These are phyloP conservation scores for Halophytophthora polymorphica DNA, from an alignment of 352 stramenopile genomes.

Conservation along the genomic window DNA sequence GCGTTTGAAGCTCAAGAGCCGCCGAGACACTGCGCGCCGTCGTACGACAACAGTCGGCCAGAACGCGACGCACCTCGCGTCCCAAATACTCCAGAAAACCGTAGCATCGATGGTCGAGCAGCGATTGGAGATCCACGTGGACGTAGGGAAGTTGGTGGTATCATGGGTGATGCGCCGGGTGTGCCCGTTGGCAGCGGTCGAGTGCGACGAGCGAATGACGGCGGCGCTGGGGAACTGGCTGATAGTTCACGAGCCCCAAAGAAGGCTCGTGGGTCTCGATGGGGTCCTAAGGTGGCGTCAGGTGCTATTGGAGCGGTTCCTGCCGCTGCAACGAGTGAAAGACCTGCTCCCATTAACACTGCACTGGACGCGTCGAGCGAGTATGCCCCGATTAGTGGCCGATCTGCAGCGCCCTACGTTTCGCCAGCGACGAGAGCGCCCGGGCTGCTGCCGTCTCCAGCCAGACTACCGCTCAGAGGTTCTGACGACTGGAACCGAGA, in stretches of 20 bases:
- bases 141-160: conserved; percentile 20
- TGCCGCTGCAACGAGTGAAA: conserved; percentile 24
- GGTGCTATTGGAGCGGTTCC: too few relatives aligned
- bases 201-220: conserved; percentile 23
- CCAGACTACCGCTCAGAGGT: conserved; percentile 11
- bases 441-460: conserved; percentile 22
- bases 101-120: conserved; percentile 24
- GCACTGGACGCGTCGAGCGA: conserved; percentile 22
- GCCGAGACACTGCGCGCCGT: too few relatives aligned
- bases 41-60: conserved; percentile 13
- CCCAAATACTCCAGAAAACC: conserved; percentile 11
- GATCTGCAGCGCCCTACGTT: conserved; percentile 19
- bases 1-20: conserved; percentile 5
- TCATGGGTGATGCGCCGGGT: conserved; percentile 23
- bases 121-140: conserved; percentile 9
- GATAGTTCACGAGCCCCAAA: conserved; percentile 44
- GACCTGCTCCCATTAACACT: conserved; percentile 51
- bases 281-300: conserved; percentile 56
- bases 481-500: conserved; percentile 31
- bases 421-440: conserved; percentile 9
- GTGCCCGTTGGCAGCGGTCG: conserved; percentile 23
- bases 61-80: conserved; percentile 10
- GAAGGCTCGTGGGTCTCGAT: conserved; percentile 65
- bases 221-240: conserved; percentile 23
- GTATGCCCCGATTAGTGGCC: conserved; percentile 20